A percentile compares a stretch with the other conserved stretches of the same genome.
These are phyloP conservation scores for Pseudozyma sp. DNA, from an alignment of 1,284 basidiomycete genomes.

Conservation along the genomic window DNA sequence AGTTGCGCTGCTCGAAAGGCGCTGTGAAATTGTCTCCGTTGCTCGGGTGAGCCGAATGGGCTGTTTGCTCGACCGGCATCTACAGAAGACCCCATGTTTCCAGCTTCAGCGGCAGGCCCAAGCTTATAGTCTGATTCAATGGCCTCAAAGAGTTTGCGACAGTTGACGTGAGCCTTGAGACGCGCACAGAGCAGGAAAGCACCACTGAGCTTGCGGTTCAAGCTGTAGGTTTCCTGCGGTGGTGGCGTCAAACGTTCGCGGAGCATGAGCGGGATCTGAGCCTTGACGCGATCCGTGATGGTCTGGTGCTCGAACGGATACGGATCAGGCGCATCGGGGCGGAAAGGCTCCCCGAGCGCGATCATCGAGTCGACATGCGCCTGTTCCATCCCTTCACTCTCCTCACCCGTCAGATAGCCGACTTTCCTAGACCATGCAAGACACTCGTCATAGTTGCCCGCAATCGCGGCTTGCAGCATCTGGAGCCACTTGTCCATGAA, in stretches of 20 bases:
- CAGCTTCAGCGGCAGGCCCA: constrained; percentile 13
- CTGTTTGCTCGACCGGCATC: background rate
- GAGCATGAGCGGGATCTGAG: constrained; percentile 90
- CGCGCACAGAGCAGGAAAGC: constrained; percentile 90
- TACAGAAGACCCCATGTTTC: background rate
- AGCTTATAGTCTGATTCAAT: constrained; percentile 26
- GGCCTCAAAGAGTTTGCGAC: constrained; percentile 72
- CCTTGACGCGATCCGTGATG: constrained; percentile 80
- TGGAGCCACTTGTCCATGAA: constrained; percentile 91
- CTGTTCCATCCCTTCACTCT: constrained; percentile 87
- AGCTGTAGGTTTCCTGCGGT: constrained; percentile 90
- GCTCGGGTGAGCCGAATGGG: constrained; percentile 24
- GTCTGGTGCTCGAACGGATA: constrained; percentile 76
- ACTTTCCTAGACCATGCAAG: constrained; percentile 80
- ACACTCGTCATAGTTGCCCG: constrained; percentile 79
- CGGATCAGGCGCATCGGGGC: constrained; percentile 75
- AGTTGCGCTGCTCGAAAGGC: constrained; percentile 15
- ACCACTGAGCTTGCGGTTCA: constrained; percentile 94
- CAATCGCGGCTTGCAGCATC: constrained; percentile 82
- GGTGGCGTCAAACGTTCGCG: constrained; percentile 88
- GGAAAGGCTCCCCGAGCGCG: constrained; percentile 82
- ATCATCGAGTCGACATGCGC: constrained; percentile 88
- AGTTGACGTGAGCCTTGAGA: constrained; percentile 81
- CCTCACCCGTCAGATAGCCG: constrained; percentile 90
- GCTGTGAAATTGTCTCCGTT: constrained; percentile 33